Evolutionary conservation across 306 rosid genomes (phyloP), one percentile per base, ranked within the genome.

Genomic region (Echinosophora koreensis): DNA sequence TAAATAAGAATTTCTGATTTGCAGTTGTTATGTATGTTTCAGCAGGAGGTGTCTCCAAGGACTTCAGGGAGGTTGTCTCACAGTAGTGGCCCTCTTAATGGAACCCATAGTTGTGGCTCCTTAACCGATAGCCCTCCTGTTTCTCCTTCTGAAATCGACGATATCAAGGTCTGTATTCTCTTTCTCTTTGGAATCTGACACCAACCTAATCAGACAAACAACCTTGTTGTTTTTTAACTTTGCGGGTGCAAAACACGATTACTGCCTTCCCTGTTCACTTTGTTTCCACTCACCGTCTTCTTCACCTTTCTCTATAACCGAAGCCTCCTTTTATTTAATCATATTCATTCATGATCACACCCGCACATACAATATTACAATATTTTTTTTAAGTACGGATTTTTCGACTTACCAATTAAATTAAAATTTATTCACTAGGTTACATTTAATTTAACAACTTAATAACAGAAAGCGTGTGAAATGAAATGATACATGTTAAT

Each of bases 21-120:
- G 0, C 22, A 22, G 22, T 22, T 22, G 22, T 22, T 30, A 3
- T 30, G 32, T 1, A 3, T 30, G 32, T 30, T 30, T 30, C 85
- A 91, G 92, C 92, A 95, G 81, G 99, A 95, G 12, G 89, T 86
- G 0, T 95, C 99, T 3, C 97, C 99, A 16, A 82, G 97, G 59
- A 95, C 97, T 12, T 95, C 97, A 49, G 98, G 98, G 22, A 80
- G 99, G 79, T 86, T 92, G 47, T 92, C 98, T 3, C 96, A 95
- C 46, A 95, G 99, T 66, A 92, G 97, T 64, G 99, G 97, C 12
- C 97, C 97, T 79, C 92, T 93, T 10, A 93, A 88, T 49, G 94
- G 90, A 56, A 81, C 88, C 7, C 91, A 84, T n/a, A 87, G 93
- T 18, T 88, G 94, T 61, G 89, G 96, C 73, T 92, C 94, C 41